Evolutionary conservation across 176 grass and related monocot genomes (phyloP), one percentile per base, ranked within the genome.

Genomic region (Leersia perrieri): DNA sequence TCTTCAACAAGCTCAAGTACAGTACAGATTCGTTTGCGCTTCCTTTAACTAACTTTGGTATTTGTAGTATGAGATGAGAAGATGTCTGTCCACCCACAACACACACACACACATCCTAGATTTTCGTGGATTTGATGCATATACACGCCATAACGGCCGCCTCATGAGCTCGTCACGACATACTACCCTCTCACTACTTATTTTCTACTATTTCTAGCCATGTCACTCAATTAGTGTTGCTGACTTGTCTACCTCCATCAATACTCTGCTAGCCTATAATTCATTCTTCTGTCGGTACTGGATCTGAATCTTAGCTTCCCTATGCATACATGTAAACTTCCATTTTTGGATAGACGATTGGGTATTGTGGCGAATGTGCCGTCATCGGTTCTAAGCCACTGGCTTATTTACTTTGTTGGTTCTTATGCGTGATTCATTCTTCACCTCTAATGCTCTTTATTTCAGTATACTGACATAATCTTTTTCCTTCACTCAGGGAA

Each of bases 401-500:
- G 53, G 9, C 11, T 58, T 25, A 58, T 58, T 58, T 25, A 20
- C 7, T 58, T 58, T 58, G 53, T 58, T n/a, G 53, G n/a, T 25
- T 58, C 53, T 11, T 23, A 58, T 58, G 53, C 9, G 7, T 25
- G n/a, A 11, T 11, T 11, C n/a, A 25, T 23, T 58, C 34, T 39
- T 62, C 55, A 35, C 32, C 32, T 26, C 7, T 11, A 60, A 35
- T 63, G 20, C 23, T 28, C 36, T 12, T 62, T 47, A 42, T 74
- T 45, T 80, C 41, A 74, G 74, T 75, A 33, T 18, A 20, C 11
- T 80, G 41, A 41, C 41, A 36, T 79, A 22, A 36, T 76, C 31
- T 70, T 76, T 66, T 72, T 63, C 40, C 10, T 75, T 2, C 25
- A 61, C 78, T 16, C 87, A 95, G 93, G 89, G 89, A 27, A 86